Evolutionary conservation across 139 green algal genomes (phyloP).

Genomic region (Chlamydomonas schloesseri): DNA sequence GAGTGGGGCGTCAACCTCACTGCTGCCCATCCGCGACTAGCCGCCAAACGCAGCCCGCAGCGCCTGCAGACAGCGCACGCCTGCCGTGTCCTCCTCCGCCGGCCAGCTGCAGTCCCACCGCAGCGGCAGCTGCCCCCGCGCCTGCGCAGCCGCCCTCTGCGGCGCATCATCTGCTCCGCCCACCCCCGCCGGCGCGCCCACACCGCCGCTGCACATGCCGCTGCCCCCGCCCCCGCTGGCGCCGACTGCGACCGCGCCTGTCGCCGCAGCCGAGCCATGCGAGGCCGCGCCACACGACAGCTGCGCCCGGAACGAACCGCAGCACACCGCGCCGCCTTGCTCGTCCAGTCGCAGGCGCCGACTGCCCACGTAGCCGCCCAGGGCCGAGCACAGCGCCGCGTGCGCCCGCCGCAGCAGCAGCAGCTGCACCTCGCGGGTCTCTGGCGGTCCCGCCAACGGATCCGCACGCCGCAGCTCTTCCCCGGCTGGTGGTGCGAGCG

Average conservation of each 20-base stretch:
- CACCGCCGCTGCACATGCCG: too few relatives aligned
- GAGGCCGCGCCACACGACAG: not conserved
- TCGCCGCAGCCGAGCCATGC: not conserved
- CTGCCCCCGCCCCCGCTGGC: not conserved
- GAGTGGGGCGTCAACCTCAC: too few relatives aligned
- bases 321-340: not conserved
- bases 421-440: not conserved
- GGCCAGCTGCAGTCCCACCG: not conserved
- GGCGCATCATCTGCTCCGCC: not conserved
- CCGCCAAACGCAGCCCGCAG: not conserved
- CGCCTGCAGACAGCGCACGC: not conserved
- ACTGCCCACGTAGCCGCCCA: constrained; percentile 5
- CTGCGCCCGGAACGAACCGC: not conserved
- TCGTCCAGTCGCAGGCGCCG: not conserved
- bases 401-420: not conserved
- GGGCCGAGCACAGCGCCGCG: not conserved
- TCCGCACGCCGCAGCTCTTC: not conserved
- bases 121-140: too few relatives aligned
- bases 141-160: not conserved
- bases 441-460: not conserved
- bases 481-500: too few relatives aligned
- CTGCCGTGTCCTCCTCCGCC: not conserved
- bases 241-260: not conserved
- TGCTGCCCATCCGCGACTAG: too few relatives aligned
- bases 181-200: not conserved